Conservation (phyloP, 179 eudicot genomes). For the Sideroxylon spinosum region DNA sequence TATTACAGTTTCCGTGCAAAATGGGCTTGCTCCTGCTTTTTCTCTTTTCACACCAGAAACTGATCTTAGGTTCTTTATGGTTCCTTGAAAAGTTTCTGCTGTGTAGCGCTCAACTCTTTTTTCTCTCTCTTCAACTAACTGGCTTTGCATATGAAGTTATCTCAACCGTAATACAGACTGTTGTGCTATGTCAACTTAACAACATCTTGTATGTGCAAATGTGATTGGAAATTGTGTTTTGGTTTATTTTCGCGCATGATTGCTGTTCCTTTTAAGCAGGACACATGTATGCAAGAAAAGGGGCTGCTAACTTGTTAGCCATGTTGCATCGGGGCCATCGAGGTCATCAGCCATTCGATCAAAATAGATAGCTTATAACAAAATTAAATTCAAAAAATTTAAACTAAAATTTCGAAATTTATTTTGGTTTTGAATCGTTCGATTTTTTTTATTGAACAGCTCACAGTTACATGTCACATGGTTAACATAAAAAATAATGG, state of each 20-base stretch:
- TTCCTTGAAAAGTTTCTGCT: neutral
- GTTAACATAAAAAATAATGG: no score
- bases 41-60: neutral
- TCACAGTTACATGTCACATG: no score
- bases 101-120: neutral
- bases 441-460: no score
- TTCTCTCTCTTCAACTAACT: neutral
- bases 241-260: no score
- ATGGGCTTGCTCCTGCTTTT: neutral
- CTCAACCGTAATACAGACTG: neutral
- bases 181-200: neutral
- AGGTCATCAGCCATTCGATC: no score
- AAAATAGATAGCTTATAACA: no score
- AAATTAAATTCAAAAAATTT: no score
- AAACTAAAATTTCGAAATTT: no score
- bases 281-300: no score
- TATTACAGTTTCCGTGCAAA: neutral
- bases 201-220: neutral
- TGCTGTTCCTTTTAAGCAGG: neutral
- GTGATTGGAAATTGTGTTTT: neutral
- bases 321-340: no score
- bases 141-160: neutral
- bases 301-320: no score
- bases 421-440: no score
- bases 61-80: neutral